Base-by-base conservation (phyloP, 345 rosid species). In the Eucalyptus pauciflora region DNA sequence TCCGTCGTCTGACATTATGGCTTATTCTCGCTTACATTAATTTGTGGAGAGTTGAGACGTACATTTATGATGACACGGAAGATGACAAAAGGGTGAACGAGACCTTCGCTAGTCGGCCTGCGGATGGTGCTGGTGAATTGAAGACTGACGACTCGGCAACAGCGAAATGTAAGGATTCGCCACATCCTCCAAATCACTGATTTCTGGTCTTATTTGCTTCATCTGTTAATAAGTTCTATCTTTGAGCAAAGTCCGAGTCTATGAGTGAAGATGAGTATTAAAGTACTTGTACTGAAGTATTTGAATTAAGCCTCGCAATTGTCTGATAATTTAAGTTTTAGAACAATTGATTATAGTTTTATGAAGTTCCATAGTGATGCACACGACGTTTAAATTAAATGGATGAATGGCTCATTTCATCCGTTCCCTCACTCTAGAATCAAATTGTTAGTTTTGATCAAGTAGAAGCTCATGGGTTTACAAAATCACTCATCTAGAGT, bases 11-110 rank as follows among this genome's bases (percentile, higher is more conserved):
- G 24, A 69, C 10, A 8, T 33, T 16, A 9, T 31, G 80, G 80
- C 25, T 33, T 33, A 20, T 8, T 8, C 24, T 7, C 4, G 12
- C 24, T 33, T 69, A 33, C 80, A 69, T 69, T 17, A 0, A 4
- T 33, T 69, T 16, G 6, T 69, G 80, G 12, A 3, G 7, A 31
- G 13, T 69, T 33, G 6, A 69, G 7, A 33, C 45, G 13, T 17
- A 9, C 80, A 2, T 69, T 69, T 69, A 8, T 10, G 45, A 33
- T 69, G 45, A 33, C 45, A 1, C 4, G 0, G 43, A 69, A 33
- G 24, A 69, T 0, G 43, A 67, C 12, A 3, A 2, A 67, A 4
- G 0, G 12, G 3, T 0, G 22, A 7, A 18, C 11, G 0, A 15
- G 22, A 67, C 41, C 43, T 31, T 1, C 2, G 79, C 11, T 67